phyloP scores from a whole-genome alignment of 2,329 filamentous ascomycete genomes.

The Oidium heveae region DNA sequence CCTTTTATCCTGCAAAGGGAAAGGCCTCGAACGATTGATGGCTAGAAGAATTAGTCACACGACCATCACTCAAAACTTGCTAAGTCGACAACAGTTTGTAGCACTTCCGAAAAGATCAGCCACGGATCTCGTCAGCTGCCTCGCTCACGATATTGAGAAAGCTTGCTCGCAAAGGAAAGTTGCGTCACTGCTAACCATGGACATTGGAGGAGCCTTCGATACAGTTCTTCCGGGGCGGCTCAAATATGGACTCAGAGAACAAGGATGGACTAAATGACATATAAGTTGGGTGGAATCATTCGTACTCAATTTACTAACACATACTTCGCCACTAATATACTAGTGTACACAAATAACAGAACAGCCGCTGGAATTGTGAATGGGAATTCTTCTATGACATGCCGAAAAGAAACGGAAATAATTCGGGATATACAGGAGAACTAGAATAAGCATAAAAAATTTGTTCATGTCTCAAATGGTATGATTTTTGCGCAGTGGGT shows the following conservation, averaged over 20 bases:
- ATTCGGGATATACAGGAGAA: not conserved
- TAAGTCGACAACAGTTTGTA: not conserved
- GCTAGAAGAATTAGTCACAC: not conserved
- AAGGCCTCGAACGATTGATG: not conserved
- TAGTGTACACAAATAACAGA: not conserved
- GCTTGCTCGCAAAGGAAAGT: too few relatives aligned
- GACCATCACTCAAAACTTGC: not conserved
- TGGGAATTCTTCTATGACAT: not conserved
- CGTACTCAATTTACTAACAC: too few relatives aligned
- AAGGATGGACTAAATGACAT: too few relatives aligned
- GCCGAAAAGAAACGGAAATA: not conserved
- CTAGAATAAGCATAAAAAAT: not conserved
- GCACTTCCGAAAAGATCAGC: too few relatives aligned
- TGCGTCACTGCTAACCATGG: too few relatives aligned
- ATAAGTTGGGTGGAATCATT: too few relatives aligned
- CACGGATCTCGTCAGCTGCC: too few relatives aligned
- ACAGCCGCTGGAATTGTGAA: not conserved
- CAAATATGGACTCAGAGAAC: too few relatives aligned
- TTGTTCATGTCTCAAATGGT: not conserved
- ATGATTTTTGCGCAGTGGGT: not conserved
- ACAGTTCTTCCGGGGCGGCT: too few relatives aligned
- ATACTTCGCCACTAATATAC: not conserved
- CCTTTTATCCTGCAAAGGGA: not conserved
- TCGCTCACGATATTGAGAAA: too few relatives aligned
- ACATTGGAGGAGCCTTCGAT: too few relatives aligned